These are phyloP conservation scores for Paraglomus brasilianum DNA, from an alignment of 192 early-diverging fungal genomes.

Conservation along the genomic window DNA sequence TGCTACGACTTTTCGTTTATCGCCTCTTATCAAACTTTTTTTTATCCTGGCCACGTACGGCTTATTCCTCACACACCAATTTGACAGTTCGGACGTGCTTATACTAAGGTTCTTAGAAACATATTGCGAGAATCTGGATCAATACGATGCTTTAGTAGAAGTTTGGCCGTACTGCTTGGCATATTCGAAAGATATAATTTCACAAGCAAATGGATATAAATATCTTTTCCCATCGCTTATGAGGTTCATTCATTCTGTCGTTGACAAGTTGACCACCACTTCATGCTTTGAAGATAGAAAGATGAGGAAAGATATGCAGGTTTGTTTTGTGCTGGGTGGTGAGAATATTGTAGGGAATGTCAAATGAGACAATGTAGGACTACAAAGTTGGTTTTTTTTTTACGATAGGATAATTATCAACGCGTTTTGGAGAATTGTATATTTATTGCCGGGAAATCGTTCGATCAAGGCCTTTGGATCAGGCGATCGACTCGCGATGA, in stretches of 20 bases:
- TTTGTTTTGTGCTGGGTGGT: slow-evolving; percentile 14
- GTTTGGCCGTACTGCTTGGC: slow-evolving; percentile 60
- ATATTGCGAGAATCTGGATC: slow-evolving; percentile 47
- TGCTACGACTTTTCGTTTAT: neutral
- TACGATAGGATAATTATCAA: slow-evolving; percentile 46
- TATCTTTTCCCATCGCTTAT: slow-evolving; percentile 62
- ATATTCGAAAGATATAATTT: slow-evolving; percentile 61
- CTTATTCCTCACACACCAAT: too few species aligned
- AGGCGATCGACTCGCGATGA: slow-evolving; percentile 48
- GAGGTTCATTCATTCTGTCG: slow-evolving; percentile 56
- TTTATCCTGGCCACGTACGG: too few species aligned
- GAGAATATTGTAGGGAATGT: neutral
- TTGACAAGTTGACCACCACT: slow-evolving; percentile 50
- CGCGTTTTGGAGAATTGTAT: slow-evolving; percentile 74
- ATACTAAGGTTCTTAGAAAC: slow-evolving; percentile 64
- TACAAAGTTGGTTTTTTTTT: neutral
- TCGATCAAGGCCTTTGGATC: slow-evolving; percentile 72
- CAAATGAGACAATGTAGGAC: neutral
- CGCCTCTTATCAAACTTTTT: neutral
- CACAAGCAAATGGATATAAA: slow-evolving; percentile 57
- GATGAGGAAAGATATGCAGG: slow-evolving; percentile 58
- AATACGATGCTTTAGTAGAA: slow-evolving; percentile 47
- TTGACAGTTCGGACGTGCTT: slow-evolving; percentile 60
- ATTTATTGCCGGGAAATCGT: slow-evolving; percentile 69
- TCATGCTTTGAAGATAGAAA: slow-evolving; percentile 62